A percentile compares a stretch with the other conserved stretches of the same genome.
These are phyloP conservation scores for Litsea cubeba DNA, from an alignment of 164 flowering plant genomes.

Conservation along the genomic window DNA sequence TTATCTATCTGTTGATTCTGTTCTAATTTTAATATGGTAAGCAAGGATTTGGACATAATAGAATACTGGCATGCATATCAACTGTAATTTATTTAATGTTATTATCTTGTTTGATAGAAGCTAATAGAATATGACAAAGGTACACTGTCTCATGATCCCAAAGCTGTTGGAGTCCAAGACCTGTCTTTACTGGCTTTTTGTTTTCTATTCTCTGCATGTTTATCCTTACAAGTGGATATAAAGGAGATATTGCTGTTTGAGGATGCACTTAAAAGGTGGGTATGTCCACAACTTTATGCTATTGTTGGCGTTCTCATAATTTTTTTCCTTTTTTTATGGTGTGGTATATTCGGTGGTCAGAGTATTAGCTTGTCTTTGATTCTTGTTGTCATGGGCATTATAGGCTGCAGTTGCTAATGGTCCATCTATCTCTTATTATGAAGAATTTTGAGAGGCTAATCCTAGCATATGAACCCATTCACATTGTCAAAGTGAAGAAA, in stretches of 20 bases:
- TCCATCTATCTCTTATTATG: too few species aligned
- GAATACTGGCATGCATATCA: neutral
- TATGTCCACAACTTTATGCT: constrained; percentile 8
- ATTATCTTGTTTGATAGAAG: neutral
- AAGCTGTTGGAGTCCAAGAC: constrained; percentile 11
- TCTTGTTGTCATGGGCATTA: constrained; percentile 1
- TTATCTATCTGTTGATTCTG: too few species aligned
- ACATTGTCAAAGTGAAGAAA: too few species aligned
- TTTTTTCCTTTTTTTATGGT: constrained; percentile 10
- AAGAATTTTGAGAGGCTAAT: too few species aligned
- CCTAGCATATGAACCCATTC: too few species aligned
- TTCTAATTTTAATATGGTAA: neutral
- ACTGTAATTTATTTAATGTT: neutral
- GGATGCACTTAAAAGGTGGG: constrained; percentile 11
- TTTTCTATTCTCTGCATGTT: neutral
- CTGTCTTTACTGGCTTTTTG: neutral
- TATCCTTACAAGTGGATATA: constrained; percentile 5
- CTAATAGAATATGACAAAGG: neutral
- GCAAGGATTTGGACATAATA: neutral
- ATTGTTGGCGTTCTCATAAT: neutral
- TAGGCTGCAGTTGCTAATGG: too few species aligned
- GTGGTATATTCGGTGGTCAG: constrained; percentile 14
- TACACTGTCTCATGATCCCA: constrained; percentile 5
- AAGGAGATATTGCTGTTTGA: constrained; percentile 16
- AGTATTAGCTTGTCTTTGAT: constrained; percentile 16